Evolutionary conservation across 148 eudicot species (phyloP), one percentile per base, ranked within the genome.

Genomic region (Cornus florida): DNA sequence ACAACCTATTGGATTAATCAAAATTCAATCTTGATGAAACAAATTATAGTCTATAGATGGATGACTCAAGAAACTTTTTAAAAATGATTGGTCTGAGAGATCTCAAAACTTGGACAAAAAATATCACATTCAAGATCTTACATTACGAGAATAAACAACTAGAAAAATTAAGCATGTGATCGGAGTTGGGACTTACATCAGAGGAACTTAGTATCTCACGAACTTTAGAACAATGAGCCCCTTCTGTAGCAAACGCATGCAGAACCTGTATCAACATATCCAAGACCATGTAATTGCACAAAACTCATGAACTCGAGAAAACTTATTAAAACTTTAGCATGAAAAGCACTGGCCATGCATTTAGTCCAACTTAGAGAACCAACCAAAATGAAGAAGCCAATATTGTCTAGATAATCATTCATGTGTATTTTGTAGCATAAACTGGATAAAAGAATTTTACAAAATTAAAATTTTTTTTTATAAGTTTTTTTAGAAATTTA

Each of bases 211-310:
- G 84, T 86, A 96, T 91, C 70, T 92, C 98, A 60, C 90, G 98
- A 70, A 96, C 99, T 92, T 91, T 93, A 72, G 83, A 82, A 84
- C 98, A 93, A 75, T 96, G 93, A 71, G 97, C 97, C 78, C 99
- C 99, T 86, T 96, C 99, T 43, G 98, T 88, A 71, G 99, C 98
- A 86, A 96, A 96, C 70, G 99, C 99, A 84, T 92, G 99, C 85
- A 96, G 83, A 72, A 96, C 99, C 98, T 95, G 87, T 41, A 88
- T 77, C 68, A 74, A 79, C 74, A 76, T 38, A 69, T 74, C 60
- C 9, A 12, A 20, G 20, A 71, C 22, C 33, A 41, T 19, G 53
- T 56, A 7, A 78, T 70, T 70, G 32, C 67, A 80, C 35, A 17
- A 62, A 62, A n/a, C 66, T 20, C 66, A 62, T 62, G 17, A 6